Evolutionary conservation across 345 rosid species (phyloP).

Genomic region (Pugionium dolabratum): DNA sequence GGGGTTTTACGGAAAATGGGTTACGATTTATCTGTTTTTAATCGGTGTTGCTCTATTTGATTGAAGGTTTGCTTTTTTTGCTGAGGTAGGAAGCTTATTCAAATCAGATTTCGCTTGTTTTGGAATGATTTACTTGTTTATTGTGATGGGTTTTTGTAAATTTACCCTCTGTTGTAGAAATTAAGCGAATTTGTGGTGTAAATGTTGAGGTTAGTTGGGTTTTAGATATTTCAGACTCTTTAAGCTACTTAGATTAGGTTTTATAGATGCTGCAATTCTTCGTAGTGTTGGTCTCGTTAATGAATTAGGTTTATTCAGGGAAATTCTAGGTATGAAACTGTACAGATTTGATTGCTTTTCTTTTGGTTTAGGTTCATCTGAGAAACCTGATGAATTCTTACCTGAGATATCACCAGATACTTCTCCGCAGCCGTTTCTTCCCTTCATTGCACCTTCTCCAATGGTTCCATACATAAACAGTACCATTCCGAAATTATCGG

Average conservation of each 20-base stretch:
- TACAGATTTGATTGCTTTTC: slow-evolving; percentile 10
- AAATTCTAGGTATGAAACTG: background rate
- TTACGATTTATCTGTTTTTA: slow-evolving; percentile 23
- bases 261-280: slow-evolving; percentile 1
- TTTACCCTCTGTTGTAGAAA: slow-evolving; percentile 6
- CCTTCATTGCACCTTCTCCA: slow-evolving; percentile 90
- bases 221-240: no score
- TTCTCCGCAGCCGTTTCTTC: slow-evolving; percentile 88
- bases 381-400: slow-evolving; percentile 44
- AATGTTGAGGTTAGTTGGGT: slow-evolving; percentile 2
- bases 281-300: background rate
- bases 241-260: slow-evolving; percentile 21
- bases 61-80: slow-evolving; percentile 10
- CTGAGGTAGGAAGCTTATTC: slow-evolving; percentile 22
- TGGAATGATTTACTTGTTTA: slow-evolving; percentile 39
- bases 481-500: slow-evolving; percentile 76
- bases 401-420: slow-evolving; percentile 71
- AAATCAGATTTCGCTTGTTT: slow-evolving; percentile 38
- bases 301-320: no score
- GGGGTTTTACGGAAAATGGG: background rate
- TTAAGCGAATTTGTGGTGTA: background rate
- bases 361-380: slow-evolving; percentile 54
- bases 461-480: slow-evolving; percentile 71
- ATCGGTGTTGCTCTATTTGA: background rate
- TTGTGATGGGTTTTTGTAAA: slow-evolving; percentile 34